Evolutionary conservation across 768 basidiomycete species (phyloP).

Genomic region (Russula olivacea): DNA sequence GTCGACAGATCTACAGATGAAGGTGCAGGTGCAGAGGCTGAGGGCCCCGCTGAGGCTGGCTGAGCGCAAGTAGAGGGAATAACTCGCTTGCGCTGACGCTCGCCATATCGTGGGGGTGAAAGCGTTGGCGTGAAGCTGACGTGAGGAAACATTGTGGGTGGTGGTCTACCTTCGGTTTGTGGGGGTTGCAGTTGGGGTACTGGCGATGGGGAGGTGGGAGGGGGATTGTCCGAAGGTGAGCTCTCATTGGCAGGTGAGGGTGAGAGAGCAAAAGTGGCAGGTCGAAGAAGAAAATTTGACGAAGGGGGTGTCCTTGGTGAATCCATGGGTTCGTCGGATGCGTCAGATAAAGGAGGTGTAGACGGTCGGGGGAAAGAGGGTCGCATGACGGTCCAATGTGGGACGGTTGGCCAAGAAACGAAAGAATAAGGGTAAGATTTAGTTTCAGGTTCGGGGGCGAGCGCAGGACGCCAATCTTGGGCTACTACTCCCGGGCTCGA

Average conservation of each 20-base stretch:
- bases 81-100: conserved; percentile 1
- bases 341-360: neutral
- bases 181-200: neutral
- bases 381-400: conserved; percentile 1
- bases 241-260: conserved; percentile 2
- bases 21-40: neutral
- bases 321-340: neutral
- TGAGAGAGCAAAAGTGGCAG: conserved; percentile 5
- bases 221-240: neutral
- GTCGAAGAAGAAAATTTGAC: conserved; percentile 8
- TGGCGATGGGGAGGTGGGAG: conserved; percentile 1
- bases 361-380: neutral
- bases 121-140: conserved; percentile 11
- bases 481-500: neutral
- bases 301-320: neutral
- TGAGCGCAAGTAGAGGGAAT: neutral
- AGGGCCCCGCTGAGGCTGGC: neutral
- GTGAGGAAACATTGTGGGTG: neutral
- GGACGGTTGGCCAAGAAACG: neutral
- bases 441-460: neutral
- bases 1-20: neutral
- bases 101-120: conserved; percentile 5
- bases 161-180: neutral
- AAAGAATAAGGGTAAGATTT: conserved; percentile 1
- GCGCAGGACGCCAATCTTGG: neutral